Conservation (phyloP, 352 stramenopile genomes). For the Phytophthora pseudosyringae region DNA sequence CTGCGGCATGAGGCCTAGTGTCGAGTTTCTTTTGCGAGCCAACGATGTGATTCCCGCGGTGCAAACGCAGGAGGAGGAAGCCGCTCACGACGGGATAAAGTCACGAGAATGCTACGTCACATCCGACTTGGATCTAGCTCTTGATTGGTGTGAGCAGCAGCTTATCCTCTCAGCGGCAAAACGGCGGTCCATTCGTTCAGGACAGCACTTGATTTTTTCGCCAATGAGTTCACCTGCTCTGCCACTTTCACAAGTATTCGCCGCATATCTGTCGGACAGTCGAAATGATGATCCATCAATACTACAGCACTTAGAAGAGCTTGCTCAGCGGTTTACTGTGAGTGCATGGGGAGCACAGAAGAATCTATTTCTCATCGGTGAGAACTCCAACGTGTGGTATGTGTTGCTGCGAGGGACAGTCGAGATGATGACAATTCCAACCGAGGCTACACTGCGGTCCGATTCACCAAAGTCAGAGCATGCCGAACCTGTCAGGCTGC, state of each 20-base stretch:
- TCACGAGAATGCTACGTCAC: constrained; percentile 44
- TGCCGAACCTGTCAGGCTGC: constrained; percentile 9
- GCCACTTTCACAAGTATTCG: constrained; percentile 49
- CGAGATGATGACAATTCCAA: constrained; percentile 43
- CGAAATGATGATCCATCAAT: constrained; percentile 21
- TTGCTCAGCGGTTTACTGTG: constrained; percentile 46
- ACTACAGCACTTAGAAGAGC: constrained; percentile 31
- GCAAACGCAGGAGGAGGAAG: constrained; percentile 1
- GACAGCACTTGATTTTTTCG: constrained; percentile 25
- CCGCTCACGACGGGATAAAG: constrained; percentile 9
- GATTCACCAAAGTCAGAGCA: constrained; percentile 29
- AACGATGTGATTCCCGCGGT: constrained; percentile 55
- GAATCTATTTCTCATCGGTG: constrained; percentile 48
- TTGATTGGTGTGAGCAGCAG: constrained; percentile 75
- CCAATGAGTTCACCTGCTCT: constrained; percentile 40
- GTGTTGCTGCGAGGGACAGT: constrained; percentile 61
- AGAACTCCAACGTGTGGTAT: constrained; percentile 52
- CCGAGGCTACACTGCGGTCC: constrained; percentile 19
- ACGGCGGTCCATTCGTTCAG: constrained; percentile 46
- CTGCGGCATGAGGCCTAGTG: constrained; percentile 58
- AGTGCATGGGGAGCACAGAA: constrained; percentile 40
- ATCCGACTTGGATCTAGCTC: constrained; percentile 54
- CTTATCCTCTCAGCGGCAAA: constrained; percentile 53
- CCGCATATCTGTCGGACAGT: constrained; percentile 44
- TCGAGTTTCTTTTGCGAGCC: constrained; percentile 62